phyloP scores from a whole-genome alignment of 768 basidiomycete species.

The Lenzites betulinus region DNA sequence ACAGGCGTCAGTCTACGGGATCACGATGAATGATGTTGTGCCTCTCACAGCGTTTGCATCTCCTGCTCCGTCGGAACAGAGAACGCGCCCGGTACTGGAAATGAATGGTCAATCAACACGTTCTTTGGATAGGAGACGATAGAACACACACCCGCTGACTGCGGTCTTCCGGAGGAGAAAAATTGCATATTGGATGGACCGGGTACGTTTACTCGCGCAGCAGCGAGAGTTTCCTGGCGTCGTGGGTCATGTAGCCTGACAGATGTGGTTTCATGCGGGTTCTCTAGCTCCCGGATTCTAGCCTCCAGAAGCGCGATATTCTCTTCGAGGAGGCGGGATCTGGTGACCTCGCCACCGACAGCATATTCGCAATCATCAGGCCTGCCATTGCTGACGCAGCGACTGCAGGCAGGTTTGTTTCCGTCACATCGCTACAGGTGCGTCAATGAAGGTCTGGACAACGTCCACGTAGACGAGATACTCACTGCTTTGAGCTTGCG shows the following conservation, averaged over 20 bases:
- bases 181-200: background rate
- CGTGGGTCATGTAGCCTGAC: constrained; percentile 22
- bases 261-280: constrained; percentile 30
- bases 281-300: constrained; percentile 43
- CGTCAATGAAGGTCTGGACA: background rate
- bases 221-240: background rate
- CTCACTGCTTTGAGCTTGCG: constrained; percentile 29
- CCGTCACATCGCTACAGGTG: constrained; percentile 66
- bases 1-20: background rate
- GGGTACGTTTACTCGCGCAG: background rate
- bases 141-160: background rate
- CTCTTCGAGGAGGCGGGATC: constrained; percentile 64
- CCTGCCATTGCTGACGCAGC: constrained; percentile 50
- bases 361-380: constrained; percentile 73
- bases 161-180: background rate
- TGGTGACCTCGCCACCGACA: constrained; percentile 60
- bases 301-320: constrained; percentile 59
- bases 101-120: background rate
- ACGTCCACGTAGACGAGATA: background rate
- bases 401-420: constrained; percentile 63
- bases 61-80: constrained; percentile 14
- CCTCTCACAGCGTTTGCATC: constrained; percentile 15
- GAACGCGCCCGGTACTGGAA: background rate
- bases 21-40: background rate
- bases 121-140: background rate